Conservation (phyloP, 176 grass and related monocot genomes). For the Dactylis glomerata region DNA sequence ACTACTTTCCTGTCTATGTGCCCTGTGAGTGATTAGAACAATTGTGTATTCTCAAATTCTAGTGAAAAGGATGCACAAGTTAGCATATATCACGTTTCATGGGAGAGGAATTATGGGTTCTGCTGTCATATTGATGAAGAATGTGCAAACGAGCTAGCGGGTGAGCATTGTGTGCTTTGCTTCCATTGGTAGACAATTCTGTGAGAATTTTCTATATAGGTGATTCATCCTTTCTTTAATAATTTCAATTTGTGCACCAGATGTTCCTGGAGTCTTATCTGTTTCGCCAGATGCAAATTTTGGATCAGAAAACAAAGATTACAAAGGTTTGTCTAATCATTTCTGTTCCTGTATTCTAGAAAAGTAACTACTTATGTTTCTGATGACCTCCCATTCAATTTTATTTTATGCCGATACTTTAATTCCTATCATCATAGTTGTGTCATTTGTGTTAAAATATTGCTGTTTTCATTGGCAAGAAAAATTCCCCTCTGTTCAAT, state of each 20-base stretch:
- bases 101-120: constrained; percentile 85
- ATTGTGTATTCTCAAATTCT: constrained; percentile 9
- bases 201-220: background rate
- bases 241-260: constrained; percentile 36
- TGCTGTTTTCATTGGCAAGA: background rate
- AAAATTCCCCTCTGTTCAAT: background rate
- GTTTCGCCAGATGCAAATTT: constrained; percentile 60
- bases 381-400: constrained; percentile 2
- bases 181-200: background rate
- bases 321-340: constrained; percentile 49
- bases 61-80: constrained; percentile 94
- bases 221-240: background rate
- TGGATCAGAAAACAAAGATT: constrained; percentile 59
- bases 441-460: background rate
- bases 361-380: background rate
- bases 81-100: constrained; percentile 81
- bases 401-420: background rate
- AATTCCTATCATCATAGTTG: background rate
- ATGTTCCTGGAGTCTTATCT: constrained; percentile 74
- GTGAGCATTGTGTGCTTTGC: constrained; percentile 31
- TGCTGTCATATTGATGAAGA: constrained; percentile 79
- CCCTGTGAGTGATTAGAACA: background rate
- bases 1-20: constrained; percentile 10
- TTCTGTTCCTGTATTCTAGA: background rate
- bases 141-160: constrained; percentile 60